These are phyloP conservation scores for Tilletia setariae DNA, from an alignment of 1,284 basidiomycete species.

Conservation along the genomic window DNA sequence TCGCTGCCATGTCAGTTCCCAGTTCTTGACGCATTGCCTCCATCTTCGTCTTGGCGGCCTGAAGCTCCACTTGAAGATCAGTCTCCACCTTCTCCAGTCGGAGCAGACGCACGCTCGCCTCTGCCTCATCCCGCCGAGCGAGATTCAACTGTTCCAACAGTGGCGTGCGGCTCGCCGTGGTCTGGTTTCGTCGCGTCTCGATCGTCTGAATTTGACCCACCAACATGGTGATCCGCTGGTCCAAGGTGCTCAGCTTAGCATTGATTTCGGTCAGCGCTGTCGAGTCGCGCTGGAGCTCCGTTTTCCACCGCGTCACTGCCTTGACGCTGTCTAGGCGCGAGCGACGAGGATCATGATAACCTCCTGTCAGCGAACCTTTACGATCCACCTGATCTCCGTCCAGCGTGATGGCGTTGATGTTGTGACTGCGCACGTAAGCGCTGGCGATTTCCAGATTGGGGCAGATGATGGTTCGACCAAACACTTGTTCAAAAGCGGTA, in stretches of 20 bases:
- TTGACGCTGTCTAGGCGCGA: constrained; percentile 86
- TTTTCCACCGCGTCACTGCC: constrained; percentile 72
- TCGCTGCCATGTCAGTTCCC: constrained; percentile 70
- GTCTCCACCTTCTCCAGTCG: constrained; percentile 68
- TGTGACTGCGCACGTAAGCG: constrained; percentile 88
- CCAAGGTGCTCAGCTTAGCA: constrained; percentile 66
- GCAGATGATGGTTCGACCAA: constrained; percentile 94
- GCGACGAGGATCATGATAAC: constrained; percentile 85
- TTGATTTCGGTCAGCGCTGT: constrained; percentile 72
- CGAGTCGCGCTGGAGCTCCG: constrained; percentile 68
- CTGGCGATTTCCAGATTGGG: constrained; percentile 85
- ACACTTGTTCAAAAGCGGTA: constrained; percentile 95
- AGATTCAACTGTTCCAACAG: constrained; percentile 66
- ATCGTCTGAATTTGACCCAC: constrained; percentile 72
- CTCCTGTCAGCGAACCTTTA: constrained; percentile 91
- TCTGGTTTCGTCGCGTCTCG: constrained; percentile 69
- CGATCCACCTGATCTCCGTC: constrained; percentile 97
- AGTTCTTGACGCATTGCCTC: constrained; percentile 71
- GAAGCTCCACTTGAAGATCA: constrained; percentile 71
- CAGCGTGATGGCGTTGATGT: constrained; percentile 92
- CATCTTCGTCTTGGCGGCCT: constrained; percentile 62
- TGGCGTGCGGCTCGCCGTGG: constrained; percentile 67
- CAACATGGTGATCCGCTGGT: constrained; percentile 80
- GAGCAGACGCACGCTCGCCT: constrained; percentile 64
- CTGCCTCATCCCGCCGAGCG: constrained; percentile 70